Base-by-base conservation (phyloP, 768 basidiomycete genomes). In the Agrocybe chaxingu region DNA sequence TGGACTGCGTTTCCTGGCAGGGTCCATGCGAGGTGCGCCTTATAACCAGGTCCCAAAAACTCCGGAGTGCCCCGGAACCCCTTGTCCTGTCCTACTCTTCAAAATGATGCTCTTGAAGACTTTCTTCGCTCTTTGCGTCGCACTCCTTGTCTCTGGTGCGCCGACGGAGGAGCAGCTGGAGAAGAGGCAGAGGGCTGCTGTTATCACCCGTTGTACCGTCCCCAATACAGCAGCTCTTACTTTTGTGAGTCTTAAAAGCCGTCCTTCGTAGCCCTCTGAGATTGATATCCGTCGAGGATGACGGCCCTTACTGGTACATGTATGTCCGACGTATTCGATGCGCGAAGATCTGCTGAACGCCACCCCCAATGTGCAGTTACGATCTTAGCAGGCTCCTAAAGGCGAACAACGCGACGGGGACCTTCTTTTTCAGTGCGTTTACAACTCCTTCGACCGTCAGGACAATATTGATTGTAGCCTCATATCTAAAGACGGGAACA, bases 351-450 rank as follows among this genome's bases (percentile, higher is more conserved):
- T 37, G 7, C 36, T 16, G 10, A 39, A 12, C 10, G n/a, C 9
- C 7, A 5, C 24, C 24, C 24, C 24, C 24, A 3, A 24, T 24
- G 24, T 5, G 5, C 19, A 65, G 63, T 35, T 52, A 58, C 40
- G 56, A 62, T 33, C 50, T 65, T 12, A 53, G 56, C 16, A 48
- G 59, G 10, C 50, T 51, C 5, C 29, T 69, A 11, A 62, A 58
- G 16, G 55, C 52, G 13, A 59, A 57, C 37, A 57, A 57, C 38
- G 69, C 63, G 3, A 62, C 62, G 30, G 69, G 64, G 11, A 67
- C 66, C 1, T 66, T 67, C 40, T 69, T 69, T 57, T 65, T 64
- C 47, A 69, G 66, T 67, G 42, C 12, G 65, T 56, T 13, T 42
- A 19, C 7, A 1, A 10, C 19, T 13, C 12, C 13, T 44, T 18